Evolutionary conservation across 345 rosid genomes (phyloP), one percentile per base, ranked within the genome.

Genomic region (Triadica sebifera): DNA sequence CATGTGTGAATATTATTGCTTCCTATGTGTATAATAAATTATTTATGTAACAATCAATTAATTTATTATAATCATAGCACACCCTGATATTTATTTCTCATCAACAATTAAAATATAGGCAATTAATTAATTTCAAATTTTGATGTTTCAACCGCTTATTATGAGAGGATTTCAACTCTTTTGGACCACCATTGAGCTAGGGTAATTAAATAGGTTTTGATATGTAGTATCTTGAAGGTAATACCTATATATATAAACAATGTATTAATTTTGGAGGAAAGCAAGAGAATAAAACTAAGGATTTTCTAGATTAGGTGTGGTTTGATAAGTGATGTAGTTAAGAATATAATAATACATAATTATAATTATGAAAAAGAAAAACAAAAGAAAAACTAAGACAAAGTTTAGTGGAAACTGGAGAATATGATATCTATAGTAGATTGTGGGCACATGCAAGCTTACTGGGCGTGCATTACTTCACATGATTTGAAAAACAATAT

Each of bases 371-470:
- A 16, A 3, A 29, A 19, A 17, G 16, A 7, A 29, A 29, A 29
- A 29, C 2, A 46, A 5, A 29, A 11, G 17, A 79, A 78, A 61
- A 74, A 81, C n/a, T 38, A 60, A 78, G 86, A 87, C 89, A 84
- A 85, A 84, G 83, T 79, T 61, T 79, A 82, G 90, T 85, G 92
- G 89, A 72, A 84, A 81, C 82, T 58, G 57, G 73, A 82, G 86
- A 83, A 77, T 70, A 81, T 76, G 55, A 84, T 83, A 90, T 88
- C 87, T 81, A 85, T 78, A 56, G 77, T 87, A 88, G 88, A 89
- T 89, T 89, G 75, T 59, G 79, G 81, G 79, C 90, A 88, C 88
- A 84, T 89, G 91, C 83, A 74, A 73, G 41, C 50, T 60, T 43
- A 65, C 74, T 66, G 68, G 70, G 66, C 49, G 49, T 78, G 77